Conservation (phyloP, 1,139 yeast species). For the Diutina scorzettiae region DNA sequence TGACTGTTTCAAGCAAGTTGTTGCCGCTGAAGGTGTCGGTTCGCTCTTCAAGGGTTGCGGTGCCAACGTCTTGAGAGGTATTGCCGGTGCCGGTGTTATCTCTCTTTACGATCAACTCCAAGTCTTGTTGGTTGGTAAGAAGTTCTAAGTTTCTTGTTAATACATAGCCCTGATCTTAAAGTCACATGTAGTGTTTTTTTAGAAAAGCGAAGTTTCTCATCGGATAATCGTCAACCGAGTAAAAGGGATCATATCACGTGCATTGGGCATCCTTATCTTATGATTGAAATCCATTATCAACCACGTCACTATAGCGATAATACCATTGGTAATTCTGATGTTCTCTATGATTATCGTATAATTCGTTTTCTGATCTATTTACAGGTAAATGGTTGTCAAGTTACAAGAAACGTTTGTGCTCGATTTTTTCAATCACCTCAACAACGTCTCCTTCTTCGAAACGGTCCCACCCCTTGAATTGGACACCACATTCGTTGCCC, state of each 20-base stretch:
- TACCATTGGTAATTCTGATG: no score
- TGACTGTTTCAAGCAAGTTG: constrained; percentile 61
- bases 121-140: constrained; percentile 62
- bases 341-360: no score
- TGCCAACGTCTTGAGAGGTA: constrained; percentile 82
- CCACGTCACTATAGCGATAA: no score
- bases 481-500: constrained; percentile 84
- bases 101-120: constrained; percentile 74
- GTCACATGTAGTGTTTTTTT: no score
- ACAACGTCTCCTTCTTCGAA: constrained; percentile 69
- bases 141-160: constrained; percentile 24
- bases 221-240: no score
- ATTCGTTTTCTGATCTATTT: no score
- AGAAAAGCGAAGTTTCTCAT: no score
- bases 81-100: constrained; percentile 81
- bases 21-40: constrained; percentile 58
- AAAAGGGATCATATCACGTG: no score
- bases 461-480: constrained; percentile 59
- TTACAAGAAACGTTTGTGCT: constrained; percentile 28
- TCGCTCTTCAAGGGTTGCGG: constrained; percentile 81
- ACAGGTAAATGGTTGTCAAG: no score
- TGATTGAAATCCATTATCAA: no score
- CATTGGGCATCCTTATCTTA: no score
- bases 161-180: not conserved
- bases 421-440: constrained; percentile 61